A percentile compares a stretch with the other conserved stretches of the same genome.
phyloP scores from a whole-genome alignment of 768 basidiomycete species.

The Lactarius psammicola region DNA sequence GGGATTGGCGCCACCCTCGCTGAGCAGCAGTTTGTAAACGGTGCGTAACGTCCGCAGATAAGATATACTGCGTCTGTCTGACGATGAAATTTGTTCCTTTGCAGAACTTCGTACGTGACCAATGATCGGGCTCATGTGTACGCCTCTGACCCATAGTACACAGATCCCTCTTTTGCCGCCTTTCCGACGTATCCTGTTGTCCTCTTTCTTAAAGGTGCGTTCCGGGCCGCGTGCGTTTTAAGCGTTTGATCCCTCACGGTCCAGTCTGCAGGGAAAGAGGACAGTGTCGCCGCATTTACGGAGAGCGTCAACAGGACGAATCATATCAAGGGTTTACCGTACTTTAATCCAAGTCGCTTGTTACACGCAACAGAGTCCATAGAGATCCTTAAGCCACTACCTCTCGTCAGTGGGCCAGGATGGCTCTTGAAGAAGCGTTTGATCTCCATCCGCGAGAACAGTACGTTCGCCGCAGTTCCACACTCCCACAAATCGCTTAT shows the following conservation, averaged over 20 bases:
- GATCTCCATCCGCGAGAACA: constrained; percentile 77
- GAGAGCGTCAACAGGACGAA: constrained; percentile 41
- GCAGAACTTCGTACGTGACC: constrained; percentile 34
- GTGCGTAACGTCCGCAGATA: constrained; percentile 38
- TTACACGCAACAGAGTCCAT: constrained; percentile 77
- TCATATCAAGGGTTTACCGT: constrained; percentile 64
- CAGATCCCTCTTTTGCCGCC: constrained; percentile 68
- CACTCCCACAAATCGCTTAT: not conserved
- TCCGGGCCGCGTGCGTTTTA: not conserved
- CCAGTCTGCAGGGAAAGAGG: constrained; percentile 44
- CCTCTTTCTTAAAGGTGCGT: constrained; percentile 61
- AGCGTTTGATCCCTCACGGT: not conserved
- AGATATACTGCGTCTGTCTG: not conserved
- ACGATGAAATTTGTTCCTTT: not conserved
- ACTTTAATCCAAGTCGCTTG: constrained; percentile 64
- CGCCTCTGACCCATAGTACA: not conserved
- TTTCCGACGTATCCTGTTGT: constrained; percentile 88
- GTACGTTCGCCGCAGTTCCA: constrained; percentile 42
- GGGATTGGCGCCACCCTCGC: constrained; percentile 80
- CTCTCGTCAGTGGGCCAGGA: constrained; percentile 68
- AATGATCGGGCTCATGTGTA: not conserved
- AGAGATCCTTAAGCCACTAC: constrained; percentile 73
- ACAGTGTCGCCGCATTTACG: constrained; percentile 72
- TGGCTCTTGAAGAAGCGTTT: constrained; percentile 72
- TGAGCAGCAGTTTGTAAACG: constrained; percentile 70